A percentile compares a stretch with the other conserved stretches of the same genome.
These are phyloP conservation scores for Diaporthe vaccinii DNA, from an alignment of 2,329 filamentous ascomycete species.

Conservation along the genomic window DNA sequence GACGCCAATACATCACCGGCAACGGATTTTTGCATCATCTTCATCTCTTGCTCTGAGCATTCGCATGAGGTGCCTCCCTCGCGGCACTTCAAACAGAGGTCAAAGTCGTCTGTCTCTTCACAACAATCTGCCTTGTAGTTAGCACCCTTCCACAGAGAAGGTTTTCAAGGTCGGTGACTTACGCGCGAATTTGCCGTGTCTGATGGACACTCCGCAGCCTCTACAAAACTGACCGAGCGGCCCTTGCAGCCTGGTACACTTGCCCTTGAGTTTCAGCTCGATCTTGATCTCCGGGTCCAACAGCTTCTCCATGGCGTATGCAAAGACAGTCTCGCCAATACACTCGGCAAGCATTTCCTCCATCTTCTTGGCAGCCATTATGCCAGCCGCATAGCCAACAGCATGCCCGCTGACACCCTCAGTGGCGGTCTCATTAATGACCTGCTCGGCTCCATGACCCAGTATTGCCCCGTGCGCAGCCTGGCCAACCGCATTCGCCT, in stretches of 20 bases:
- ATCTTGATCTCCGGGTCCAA: slow-evolving; percentile 39
- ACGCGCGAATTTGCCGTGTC: slow-evolving; percentile 38
- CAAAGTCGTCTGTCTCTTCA: slow-evolving; percentile 37
- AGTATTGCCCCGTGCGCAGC: slow-evolving; percentile 33
- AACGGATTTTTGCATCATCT: slow-evolving; percentile 37
- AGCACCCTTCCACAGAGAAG: neutral
- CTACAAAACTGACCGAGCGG: slow-evolving; percentile 38
- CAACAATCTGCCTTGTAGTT: slow-evolving; percentile 32
- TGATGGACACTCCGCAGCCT: slow-evolving; percentile 35
- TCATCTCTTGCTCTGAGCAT: slow-evolving; percentile 36
- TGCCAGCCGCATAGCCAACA: slow-evolving; percentile 36
- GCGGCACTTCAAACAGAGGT: slow-evolving; percentile 37
- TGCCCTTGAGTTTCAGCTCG: slow-evolving; percentile 36
- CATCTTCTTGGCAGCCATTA: slow-evolving; percentile 40
- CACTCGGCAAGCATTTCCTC: slow-evolving; percentile 39
- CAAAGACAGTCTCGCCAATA: slow-evolving; percentile 38
- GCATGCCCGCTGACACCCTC: slow-evolving; percentile 34
- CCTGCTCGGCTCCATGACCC: slow-evolving; percentile 34
- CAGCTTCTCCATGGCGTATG: slow-evolving; percentile 40
- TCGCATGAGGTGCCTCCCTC: slow-evolving; percentile 33
- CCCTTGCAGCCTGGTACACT: slow-evolving; percentile 36
- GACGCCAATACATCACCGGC: slow-evolving; percentile 34
- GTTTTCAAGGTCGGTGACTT: neutral
- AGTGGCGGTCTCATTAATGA: slow-evolving; percentile 4
- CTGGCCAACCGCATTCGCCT: slow-evolving; percentile 37